Percentiles rank a stretch among this genome's conserved stretches.
phyloP scores from a whole-genome alignment of 2,329 filamentous ascomycete genomes.

The Sporothrix pseudoabietina region DNA sequence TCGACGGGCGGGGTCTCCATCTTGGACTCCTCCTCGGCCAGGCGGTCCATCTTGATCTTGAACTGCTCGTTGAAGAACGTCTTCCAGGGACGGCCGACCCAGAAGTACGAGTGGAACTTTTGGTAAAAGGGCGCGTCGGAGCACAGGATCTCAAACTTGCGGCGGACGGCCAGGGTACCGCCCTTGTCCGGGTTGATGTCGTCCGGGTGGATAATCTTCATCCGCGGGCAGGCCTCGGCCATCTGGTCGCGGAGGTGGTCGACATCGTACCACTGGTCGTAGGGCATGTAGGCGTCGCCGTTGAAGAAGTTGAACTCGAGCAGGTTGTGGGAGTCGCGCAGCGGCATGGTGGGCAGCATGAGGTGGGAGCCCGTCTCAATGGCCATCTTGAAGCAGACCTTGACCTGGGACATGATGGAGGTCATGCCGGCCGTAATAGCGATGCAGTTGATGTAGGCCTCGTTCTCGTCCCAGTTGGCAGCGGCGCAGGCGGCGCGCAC shows the following conservation, averaged over 20 bases:
- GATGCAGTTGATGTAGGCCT: slow-evolving; percentile 41
- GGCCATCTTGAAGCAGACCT: slow-evolving; percentile 44
- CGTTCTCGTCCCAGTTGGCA: slow-evolving; percentile 38
- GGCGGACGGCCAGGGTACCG: slow-evolving; percentile 34
- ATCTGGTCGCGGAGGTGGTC: slow-evolving; percentile 39
- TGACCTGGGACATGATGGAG: slow-evolving; percentile 42
- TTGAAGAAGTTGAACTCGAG: slow-evolving; percentile 42
- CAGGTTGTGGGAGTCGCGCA: slow-evolving; percentile 40
- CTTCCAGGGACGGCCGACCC: slow-evolving; percentile 40
- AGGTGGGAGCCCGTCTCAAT: slow-evolving; percentile 40
- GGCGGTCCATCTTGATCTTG: slow-evolving; percentile 21
- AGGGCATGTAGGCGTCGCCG: slow-evolving; percentile 39
- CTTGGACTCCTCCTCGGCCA: slow-evolving; percentile 25
- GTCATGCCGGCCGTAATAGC: slow-evolving; percentile 42
- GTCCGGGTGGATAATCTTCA: slow-evolving; percentile 40
- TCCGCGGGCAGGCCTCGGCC: slow-evolving; percentile 39
- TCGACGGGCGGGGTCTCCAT: slow-evolving; percentile 14
- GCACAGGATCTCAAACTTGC: slow-evolving; percentile 37
- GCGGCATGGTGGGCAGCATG: slow-evolving; percentile 42
- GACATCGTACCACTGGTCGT: slow-evolving; percentile 43
- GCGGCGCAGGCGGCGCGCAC: slow-evolving; percentile 37
- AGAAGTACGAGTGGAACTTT: slow-evolving; percentile 40
- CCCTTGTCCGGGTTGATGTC: slow-evolving; percentile 31
- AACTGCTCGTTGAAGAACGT: slow-evolving; percentile 36
- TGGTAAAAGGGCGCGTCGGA: slow-evolving; percentile 37